Evolutionary conservation across 2,329 filamentous ascomycete species (phyloP).

Genomic region (Chaetomiaceae sp.): DNA sequence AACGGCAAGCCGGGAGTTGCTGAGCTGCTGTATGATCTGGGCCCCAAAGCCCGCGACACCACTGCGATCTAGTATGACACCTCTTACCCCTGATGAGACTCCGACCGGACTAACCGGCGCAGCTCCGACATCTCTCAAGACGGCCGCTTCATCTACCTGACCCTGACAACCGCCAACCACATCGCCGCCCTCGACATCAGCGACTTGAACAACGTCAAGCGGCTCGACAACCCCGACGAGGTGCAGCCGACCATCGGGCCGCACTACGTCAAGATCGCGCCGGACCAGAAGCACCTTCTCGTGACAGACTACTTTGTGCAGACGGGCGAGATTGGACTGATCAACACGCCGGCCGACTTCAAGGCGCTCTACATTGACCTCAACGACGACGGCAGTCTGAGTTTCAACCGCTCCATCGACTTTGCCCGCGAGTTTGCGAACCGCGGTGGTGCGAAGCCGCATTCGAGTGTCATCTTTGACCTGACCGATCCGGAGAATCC

Average conservation of each 20-base stretch:
- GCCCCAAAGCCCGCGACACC: conserved; percentile 50
- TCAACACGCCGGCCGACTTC: conserved; percentile 59
- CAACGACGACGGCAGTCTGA: conserved; percentile 48
- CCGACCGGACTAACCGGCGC: not conserved
- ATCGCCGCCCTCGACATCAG: conserved; percentile 58
- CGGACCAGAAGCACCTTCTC: conserved; percentile 60
- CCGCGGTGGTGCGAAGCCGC: conserved; percentile 54
- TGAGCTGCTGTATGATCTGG: conserved; percentile 56
- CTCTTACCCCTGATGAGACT: not conserved
- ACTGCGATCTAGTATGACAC: conserved; percentile 47
- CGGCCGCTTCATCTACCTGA: conserved; percentile 56
- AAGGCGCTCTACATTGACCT: conserved; percentile 61
- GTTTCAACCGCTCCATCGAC: conserved; percentile 57
- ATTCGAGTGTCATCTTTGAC: conserved; percentile 54
- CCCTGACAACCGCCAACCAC: conserved; percentile 58
- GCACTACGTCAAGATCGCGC: conserved; percentile 61
- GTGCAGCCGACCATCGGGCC: conserved; percentile 56
- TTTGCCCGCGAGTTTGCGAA: conserved; percentile 48
- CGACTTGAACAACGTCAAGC: conserved; percentile 55
- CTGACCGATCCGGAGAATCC: conserved; percentile 51
- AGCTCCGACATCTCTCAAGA: conserved; percentile 54
- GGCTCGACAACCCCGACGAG: conserved; percentile 57
- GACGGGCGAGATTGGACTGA: conserved; percentile 54
- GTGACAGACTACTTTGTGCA: conserved; percentile 65
- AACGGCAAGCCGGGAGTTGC: conserved; percentile 54